Evolutionary conservation across 495 filamentous ascomycete genomes (phyloP), one percentile per base, ranked within the genome.

Genomic region (Aspergillus ostianus): DNA sequence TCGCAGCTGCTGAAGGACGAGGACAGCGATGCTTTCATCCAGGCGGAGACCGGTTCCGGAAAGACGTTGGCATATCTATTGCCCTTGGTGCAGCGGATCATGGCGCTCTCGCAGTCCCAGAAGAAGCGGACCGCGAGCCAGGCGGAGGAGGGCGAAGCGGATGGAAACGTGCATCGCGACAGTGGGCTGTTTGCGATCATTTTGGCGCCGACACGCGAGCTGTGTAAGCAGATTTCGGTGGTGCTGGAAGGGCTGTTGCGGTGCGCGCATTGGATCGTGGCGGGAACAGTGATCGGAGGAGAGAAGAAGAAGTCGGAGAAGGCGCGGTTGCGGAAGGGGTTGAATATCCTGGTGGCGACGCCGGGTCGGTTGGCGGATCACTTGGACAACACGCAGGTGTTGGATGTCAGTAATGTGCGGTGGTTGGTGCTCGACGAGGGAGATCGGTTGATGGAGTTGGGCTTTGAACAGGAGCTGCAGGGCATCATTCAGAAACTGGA

Each of bases 271-370:
- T 97, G 92, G 92, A 84, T 98, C 48, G 94, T 98, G 0, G 86
- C 87, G 21, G 92, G 91, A 6, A 94, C 90, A 0, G 92, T 98
- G 13, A 95, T 92, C 62, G 94, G 94, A 70, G 94, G 94, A 21
- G 93, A 98, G 74, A 97, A 93, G 73, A 97, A 97, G 72, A 93
- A 97, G 66, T 92, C 90, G 2, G 94, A 98, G 70, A 98, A 98
- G 70, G 91, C 94, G 27, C 80, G 95, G 48, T 68, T 98, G 62
- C 78, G 94, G 61, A 98, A 97, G 70, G 94, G 94, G 2, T 77
- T 97, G 60, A 97, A 97, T 73, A 95, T 98, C 53, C 79, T 98
- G 23, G 90, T 98, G 15, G 94, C 94, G 30, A 98, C 94, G 0
- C 94, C 94, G 1, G 94, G 94, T 57, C 84, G 94, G 19, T 76